phyloP scores from a whole-genome alignment of 2,329 filamentous ascomycete genomes.

The Neurospora sp. region DNA sequence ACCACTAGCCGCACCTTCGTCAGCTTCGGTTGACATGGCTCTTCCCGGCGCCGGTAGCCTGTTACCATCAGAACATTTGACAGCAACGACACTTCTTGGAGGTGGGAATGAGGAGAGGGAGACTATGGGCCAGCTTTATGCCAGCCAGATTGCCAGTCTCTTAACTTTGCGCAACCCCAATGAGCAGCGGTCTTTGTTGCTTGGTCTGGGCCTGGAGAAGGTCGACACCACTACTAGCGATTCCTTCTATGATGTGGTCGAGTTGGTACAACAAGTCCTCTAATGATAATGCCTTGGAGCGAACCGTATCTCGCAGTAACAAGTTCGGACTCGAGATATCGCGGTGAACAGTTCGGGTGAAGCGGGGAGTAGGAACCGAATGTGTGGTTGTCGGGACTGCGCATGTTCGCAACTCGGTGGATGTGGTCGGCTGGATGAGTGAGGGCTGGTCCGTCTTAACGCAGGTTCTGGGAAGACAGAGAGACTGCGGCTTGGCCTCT shows the following conservation, averaged over 20 bases:
- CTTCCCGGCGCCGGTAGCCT: slow-evolving; percentile 37
- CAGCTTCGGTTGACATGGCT: slow-evolving; percentile 53
- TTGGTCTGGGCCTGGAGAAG: slow-evolving; percentile 50
- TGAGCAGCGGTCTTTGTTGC: slow-evolving; percentile 49
- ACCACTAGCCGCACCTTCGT: slow-evolving; percentile 58
- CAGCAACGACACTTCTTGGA: slow-evolving; percentile 78
- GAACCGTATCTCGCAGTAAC: not conserved
- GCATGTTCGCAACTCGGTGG: not conserved
- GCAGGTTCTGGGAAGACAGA: not conserved
- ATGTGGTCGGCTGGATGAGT: not conserved
- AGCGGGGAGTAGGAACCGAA: not conserved
- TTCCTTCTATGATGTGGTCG: slow-evolving; percentile 55
- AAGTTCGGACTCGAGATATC: not conserved
- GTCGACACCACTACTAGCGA: slow-evolving; percentile 38
- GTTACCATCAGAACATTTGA: slow-evolving; percentile 73
- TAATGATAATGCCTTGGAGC: slow-evolving; percentile 20
- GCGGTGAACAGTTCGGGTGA: not conserved
- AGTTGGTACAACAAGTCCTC: slow-evolving; percentile 50
- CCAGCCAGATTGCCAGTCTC: slow-evolving; percentile 77
- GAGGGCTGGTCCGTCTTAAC: not conserved
- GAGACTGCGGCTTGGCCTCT: not conserved
- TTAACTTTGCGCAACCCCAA: slow-evolving; percentile 62
- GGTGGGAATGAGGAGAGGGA: slow-evolving; percentile 72
- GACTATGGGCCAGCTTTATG: slow-evolving; percentile 77
- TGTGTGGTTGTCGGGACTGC: not conserved